phyloP scores from a whole-genome alignment of 768 basidiomycete species.

The Leccinum subgranulosum region DNA sequence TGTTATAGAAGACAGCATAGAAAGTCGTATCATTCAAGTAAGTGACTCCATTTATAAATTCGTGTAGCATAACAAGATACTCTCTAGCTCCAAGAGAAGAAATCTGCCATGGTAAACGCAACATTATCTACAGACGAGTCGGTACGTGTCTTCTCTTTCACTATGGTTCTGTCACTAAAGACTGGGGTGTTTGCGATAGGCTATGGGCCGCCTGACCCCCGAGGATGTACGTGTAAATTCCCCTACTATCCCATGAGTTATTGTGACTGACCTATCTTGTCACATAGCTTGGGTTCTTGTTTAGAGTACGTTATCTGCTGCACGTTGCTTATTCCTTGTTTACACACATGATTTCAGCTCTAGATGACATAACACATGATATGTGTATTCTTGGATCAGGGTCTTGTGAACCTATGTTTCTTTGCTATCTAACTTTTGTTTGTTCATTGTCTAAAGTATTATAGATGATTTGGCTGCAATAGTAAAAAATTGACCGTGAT shows the following conservation, averaged over 20 bases:
- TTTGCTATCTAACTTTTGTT: no score
- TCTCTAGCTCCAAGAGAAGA: conserved; percentile 90
- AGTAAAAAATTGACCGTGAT: no score
- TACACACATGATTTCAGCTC: conserved; percentile 12
- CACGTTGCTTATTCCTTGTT: neutral
- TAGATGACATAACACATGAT: conserved; percentile 6
- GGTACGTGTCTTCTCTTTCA: conserved; percentile 36
- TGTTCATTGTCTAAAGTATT: no score
- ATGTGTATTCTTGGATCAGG: no score
- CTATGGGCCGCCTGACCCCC: conserved; percentile 91
- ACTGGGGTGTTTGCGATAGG: conserved; percentile 38
- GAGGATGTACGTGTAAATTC: conserved; percentile 54
- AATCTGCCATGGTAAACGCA: conserved; percentile 91
- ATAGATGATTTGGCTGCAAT: no score
- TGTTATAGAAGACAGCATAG: conserved; percentile 94
- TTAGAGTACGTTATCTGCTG: conserved; percentile 37
- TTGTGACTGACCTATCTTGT: conserved; percentile 4
- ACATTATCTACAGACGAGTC: conserved; percentile 81
- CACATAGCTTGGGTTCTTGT: conserved; percentile 42
- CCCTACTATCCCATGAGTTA: neutral
- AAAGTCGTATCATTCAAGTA: conserved; percentile 89
- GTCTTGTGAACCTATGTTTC: no score
- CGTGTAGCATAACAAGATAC: neutral
- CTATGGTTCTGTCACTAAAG: conserved; percentile 9
- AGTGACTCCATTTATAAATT: conserved; percentile 7